Percentiles rank a stretch among this genome's conserved stretches.
Conservation (phyloP, 176 grass and related monocot species). For the Hordeum vulgare region DNA sequence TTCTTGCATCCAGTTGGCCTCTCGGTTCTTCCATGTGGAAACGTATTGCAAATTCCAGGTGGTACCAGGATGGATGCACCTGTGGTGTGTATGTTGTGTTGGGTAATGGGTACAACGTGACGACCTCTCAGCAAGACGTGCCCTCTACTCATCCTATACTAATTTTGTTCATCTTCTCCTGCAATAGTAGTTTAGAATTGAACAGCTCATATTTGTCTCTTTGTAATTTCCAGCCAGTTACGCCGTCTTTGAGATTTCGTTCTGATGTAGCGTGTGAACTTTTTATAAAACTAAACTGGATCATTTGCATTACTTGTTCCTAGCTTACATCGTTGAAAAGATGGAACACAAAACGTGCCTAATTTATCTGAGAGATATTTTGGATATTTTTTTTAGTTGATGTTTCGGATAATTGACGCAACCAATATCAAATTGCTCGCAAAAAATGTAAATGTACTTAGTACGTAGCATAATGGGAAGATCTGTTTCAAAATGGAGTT, state of each 20-base stretch:
- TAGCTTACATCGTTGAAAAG: neutral
- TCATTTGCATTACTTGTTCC: neutral
- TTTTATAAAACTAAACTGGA: neutral
- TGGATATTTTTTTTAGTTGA: too few relatives aligned
- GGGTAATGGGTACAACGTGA: conserved; percentile 8
- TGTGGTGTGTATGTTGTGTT: neutral
- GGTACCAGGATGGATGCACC: neutral
- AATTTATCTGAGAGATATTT: neutral
- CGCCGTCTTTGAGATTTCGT: neutral
- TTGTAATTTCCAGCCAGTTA: neutral
- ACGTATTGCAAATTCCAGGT: neutral
- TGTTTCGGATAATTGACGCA: neutral
- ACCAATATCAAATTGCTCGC: neutral
- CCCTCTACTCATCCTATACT: neutral
- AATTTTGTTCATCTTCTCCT: neutral
- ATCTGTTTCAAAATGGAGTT: neutral
- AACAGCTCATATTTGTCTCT: neutral
- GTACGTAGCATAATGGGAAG: neutral
- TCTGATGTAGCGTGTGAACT: neutral
- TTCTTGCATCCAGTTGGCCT: neutral
- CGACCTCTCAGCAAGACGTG: conserved; percentile 13
- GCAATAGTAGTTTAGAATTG: neutral
- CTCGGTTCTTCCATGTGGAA: neutral
- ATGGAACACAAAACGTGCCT: neutral
- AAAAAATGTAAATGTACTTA: neutral